Evolutionary conservation across 2,329 filamentous ascomycete genomes (phyloP).

Genomic region (Fusarium brevicatenulatum): DNA sequence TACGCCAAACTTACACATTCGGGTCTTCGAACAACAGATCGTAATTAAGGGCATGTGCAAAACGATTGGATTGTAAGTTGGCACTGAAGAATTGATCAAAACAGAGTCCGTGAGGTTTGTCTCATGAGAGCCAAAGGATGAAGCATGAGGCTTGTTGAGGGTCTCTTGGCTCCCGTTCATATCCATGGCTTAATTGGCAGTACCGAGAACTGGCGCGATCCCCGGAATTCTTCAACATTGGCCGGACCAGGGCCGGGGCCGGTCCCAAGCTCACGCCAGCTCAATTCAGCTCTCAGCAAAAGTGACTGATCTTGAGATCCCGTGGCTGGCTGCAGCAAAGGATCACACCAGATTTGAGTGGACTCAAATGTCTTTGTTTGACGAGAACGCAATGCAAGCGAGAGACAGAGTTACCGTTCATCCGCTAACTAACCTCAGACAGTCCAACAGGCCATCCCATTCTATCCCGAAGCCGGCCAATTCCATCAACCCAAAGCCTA

Average conservation of each 20-base stretch:
- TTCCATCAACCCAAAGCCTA: slow-evolving; percentile 4
- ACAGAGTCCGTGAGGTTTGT: slow-evolving; percentile 6
- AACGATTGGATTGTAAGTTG: slow-evolving; percentile 31
- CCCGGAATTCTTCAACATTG: slow-evolving; percentile 23
- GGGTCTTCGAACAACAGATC: slow-evolving; percentile 19
- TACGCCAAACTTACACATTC: slow-evolving; percentile 16
- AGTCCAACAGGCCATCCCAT: slow-evolving; percentile 16
- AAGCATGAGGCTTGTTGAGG: slow-evolving; percentile 22
- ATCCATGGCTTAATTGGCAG: slow-evolving; percentile 11
- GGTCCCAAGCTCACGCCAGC: slow-evolving; percentile 23
- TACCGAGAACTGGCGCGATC: slow-evolving; percentile 32
- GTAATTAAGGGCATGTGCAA: slow-evolving; percentile 18
- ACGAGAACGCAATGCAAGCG: slow-evolving; percentile 16
- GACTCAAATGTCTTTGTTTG: slow-evolving; percentile 12
- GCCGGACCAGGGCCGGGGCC: slow-evolving; percentile 21
- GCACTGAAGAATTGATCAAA: slow-evolving; percentile 14
- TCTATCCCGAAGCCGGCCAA: slow-evolving; percentile 36
- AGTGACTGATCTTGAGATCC: slow-evolving; percentile 21
- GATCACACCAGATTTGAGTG: slow-evolving; percentile 28
- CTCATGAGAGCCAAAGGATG: slow-evolving; percentile 34
- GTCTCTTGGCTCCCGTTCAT: background rate
- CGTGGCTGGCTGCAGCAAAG: slow-evolving; percentile 19
- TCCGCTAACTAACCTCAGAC: slow-evolving; percentile 40
- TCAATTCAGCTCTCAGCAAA: slow-evolving; percentile 11
- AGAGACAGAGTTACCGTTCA: slow-evolving; percentile 13